Percentiles rank a stretch among this genome's conserved stretches.
Evolutionary conservation across 1,139 yeast genomes (phyloP).

Genomic region (Scheffersomyces illinoinensis): DNA sequence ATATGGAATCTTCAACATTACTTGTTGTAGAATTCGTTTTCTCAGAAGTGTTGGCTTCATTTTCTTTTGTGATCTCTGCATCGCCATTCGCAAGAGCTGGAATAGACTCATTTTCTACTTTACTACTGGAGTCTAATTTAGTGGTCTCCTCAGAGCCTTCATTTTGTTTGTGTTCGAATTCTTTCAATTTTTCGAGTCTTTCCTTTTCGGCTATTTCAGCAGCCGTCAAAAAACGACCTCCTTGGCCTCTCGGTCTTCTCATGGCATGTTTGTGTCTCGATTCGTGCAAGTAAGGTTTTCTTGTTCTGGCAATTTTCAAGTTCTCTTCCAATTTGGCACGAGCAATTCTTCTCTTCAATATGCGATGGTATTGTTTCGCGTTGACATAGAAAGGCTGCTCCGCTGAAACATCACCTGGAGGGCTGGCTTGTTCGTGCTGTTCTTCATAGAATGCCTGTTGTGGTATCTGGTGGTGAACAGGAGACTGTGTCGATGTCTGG

Average conservation of each 20-base stretch:
- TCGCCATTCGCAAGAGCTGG: background rate
- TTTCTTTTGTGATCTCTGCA: background rate
- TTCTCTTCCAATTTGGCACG: constrained; percentile 91
- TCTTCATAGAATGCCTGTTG: constrained; percentile 8
- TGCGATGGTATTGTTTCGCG: constrained; percentile 96
- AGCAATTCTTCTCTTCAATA: constrained; percentile 87
- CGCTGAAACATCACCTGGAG: constrained; percentile 14
- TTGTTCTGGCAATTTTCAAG: constrained; percentile 81
- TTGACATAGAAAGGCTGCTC: constrained; percentile 97
- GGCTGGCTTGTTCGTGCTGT: constrained; percentile 7
- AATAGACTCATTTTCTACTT: background rate
- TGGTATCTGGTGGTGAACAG: constrained; percentile 7
- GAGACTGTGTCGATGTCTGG: constrained; percentile 4
- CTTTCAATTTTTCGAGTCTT: constrained; percentile 50
- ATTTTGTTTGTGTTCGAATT: constrained; percentile 28
- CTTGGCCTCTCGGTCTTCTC: constrained; percentile 99
- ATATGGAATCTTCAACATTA: background rate
- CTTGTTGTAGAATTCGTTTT: background rate
- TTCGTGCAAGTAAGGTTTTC: constrained; percentile 94
- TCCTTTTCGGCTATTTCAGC: constrained; percentile 93
- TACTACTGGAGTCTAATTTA: background rate
- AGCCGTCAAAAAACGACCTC: constrained; percentile 94
- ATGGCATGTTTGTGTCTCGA: constrained; percentile 98
- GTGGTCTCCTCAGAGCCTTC: background rate
- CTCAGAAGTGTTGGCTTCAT: background rate